Conservation (phyloP, 345 rosid species). For the Anacardium occidentale region DNA sequence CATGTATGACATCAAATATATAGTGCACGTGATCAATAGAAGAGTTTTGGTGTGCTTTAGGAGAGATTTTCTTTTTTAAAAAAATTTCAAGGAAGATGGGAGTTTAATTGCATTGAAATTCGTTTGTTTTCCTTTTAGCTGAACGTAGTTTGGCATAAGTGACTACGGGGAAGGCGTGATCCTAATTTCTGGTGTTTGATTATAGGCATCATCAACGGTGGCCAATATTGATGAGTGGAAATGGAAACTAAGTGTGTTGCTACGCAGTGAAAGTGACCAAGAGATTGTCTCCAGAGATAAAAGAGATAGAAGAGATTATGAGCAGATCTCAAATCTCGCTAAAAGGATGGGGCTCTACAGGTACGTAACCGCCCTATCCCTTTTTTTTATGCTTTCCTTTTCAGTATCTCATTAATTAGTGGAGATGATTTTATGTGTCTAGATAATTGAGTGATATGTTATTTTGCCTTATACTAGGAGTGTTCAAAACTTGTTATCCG, state of each 20-base stretch:
- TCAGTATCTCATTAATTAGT: neutral
- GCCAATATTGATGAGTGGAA: slow-evolving; percentile 96
- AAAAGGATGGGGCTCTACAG: slow-evolving; percentile 93
- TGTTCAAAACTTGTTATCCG: too few relatives aligned
- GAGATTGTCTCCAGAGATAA: slow-evolving; percentile 89
- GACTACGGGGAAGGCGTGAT: neutral
- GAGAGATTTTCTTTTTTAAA: neutral
- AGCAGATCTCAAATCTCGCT: slow-evolving; percentile 84
- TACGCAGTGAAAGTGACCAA: slow-evolving; percentile 70
- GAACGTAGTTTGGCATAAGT: neutral
- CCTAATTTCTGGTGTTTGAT: slow-evolving; percentile 13
- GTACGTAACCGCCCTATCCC: slow-evolving; percentile 27
- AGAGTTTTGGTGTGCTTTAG: neutral
- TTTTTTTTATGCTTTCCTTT: neutral
- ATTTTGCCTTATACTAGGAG: neutral
- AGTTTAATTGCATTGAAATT: neutral
- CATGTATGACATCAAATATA: neutral
- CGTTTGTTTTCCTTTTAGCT: neutral
- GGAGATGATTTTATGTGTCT: neutral
- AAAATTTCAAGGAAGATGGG: neutral
- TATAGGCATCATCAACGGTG: slow-evolving; percentile 89
- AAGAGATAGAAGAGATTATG: slow-evolving; percentile 93
- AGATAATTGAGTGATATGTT: neutral
- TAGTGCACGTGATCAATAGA: neutral
- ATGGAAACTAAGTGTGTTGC: slow-evolving; percentile 84